A percentile compares a stretch with the other conserved stretches of the same genome.
Evolutionary conservation across 352 stramenopile genomes (phyloP).

Genomic region (Phytophthora litchii): DNA sequence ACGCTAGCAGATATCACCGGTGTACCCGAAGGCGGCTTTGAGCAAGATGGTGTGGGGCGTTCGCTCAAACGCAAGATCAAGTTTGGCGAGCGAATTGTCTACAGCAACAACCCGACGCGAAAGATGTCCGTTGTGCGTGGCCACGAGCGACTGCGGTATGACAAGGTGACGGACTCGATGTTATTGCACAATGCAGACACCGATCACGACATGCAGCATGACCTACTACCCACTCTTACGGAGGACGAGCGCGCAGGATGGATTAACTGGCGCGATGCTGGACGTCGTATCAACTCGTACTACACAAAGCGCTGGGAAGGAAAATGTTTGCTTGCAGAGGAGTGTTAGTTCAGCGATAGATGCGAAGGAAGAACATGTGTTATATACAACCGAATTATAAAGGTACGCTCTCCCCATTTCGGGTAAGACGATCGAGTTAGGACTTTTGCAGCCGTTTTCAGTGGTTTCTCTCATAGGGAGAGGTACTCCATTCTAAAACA

Average conservation of each 20-base stretch:
- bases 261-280: conserved; percentile 23
- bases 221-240: conserved; percentile 33
- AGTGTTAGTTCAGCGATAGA: conserved; percentile 19
- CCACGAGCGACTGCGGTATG: conserved; percentile 41
- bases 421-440: no score
- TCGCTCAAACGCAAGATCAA: conserved; percentile 47
- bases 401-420: not conserved
- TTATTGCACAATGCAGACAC: conserved; percentile 37
- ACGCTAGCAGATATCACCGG: conserved; percentile 44
- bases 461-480: not conserved
- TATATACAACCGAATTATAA: conserved; percentile 3
- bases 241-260: conserved; percentile 21
- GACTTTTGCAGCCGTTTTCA: no score
- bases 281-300: conserved; percentile 51
- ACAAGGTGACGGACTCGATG: conserved; percentile 36
- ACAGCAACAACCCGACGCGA: conserved; percentile 56
- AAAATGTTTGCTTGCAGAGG: conserved; percentile 37
- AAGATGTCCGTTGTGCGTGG: conserved; percentile 49
- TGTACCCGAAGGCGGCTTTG: conserved; percentile 32
- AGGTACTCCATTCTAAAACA: no score
- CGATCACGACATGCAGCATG: conserved; percentile 41
- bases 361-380: not conserved
- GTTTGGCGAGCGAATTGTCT: conserved; percentile 34
- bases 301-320: conserved; percentile 32
- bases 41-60: conserved; percentile 41